phyloP scores from a whole-genome alignment of 2,329 filamentous ascomycete genomes.

The Verticillium nonalfalfae region DNA sequence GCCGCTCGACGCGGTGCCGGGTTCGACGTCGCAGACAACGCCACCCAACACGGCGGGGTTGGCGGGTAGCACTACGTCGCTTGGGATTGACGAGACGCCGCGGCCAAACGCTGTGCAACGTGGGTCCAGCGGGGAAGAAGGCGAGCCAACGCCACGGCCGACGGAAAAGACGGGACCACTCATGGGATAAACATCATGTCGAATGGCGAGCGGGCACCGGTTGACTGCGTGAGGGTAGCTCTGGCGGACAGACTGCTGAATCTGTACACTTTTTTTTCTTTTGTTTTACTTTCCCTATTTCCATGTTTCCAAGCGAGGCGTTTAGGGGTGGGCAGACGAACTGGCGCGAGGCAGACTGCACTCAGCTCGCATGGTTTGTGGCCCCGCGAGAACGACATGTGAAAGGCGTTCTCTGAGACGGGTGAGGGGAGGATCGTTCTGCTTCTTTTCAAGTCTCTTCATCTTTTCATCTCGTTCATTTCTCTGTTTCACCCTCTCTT shows the following conservation, averaged over 20 bases:
- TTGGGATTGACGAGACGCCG: slow-evolving; percentile 35
- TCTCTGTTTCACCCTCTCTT: slow-evolving; percentile 5
- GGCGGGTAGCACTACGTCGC: slow-evolving; percentile 10
- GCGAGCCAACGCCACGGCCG: slow-evolving; percentile 35
- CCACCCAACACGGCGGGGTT: slow-evolving; percentile 20
- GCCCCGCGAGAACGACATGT: background rate
- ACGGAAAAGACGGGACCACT: slow-evolving; percentile 12
- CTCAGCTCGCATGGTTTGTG: background rate
- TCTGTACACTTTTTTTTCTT: slow-evolving; percentile 2
- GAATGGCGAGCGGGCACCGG: no score
- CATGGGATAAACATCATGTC: background rate
- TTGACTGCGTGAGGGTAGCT: background rate
- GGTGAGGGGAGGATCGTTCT: background rate
- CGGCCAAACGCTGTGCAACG: slow-evolving; percentile 22
- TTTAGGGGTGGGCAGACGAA: background rate
- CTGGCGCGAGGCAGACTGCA: slow-evolving; percentile 2
- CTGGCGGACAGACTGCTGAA: background rate
- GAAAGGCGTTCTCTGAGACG: background rate
- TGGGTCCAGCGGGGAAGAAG: slow-evolving; percentile 16
- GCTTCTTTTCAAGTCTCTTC: slow-evolving; percentile 2
- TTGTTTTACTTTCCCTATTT: slow-evolving; percentile 9
- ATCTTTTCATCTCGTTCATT: background rate
- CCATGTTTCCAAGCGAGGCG: slow-evolving; percentile 1
- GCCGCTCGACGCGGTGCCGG: slow-evolving; percentile 16
- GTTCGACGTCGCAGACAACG: slow-evolving; percentile 16